Evolutionary conservation across 352 stramenopile species (phyloP), one percentile per base, ranked within the genome.

Genomic region (Globisporangium uncinulatum): DNA sequence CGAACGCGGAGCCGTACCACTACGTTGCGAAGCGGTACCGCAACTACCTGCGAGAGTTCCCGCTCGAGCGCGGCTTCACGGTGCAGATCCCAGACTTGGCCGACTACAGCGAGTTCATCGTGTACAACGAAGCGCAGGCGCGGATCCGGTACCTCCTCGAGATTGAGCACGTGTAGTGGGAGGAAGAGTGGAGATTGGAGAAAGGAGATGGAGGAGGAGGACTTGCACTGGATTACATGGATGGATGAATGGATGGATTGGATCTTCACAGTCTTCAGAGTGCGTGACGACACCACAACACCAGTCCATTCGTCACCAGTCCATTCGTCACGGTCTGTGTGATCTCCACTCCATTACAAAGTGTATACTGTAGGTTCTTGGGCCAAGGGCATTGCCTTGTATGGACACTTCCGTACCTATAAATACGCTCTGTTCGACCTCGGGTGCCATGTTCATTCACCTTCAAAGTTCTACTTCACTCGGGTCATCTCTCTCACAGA

Each of bases 21-120:
- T 90, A 76, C 66, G 55, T 62, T 13, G 68, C 54, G 34, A 83
- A 87, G 65, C 70, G 79, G 2, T 77, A 85, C 55, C 76, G 74
- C 51, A 87, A 87, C 56, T 61, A 66, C 14, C 64, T 61, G 53
- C 31, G 47, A 34, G 56, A 31, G 6, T 66, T 57, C 1, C 42
- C 54, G 0, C 1, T 74, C 2, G 66, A 59, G 24, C 61, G 67
- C 15, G 71, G 51, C 4, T 80, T 72, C 45, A 42, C 54, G 44
- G 34, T 74, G 32, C 49, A 68, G 46, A 15, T 46, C 2, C 43
- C 55, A 0, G 15, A 58, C 2, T 29, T 55, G 2, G 49, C 57
- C 13, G 55, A 70, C 37, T 65, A 65, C 46, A 60, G 46, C 46
- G 59, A 65, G 21, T 59, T 60, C 45, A 65, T 65, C n/a, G 59